Conservation (phyloP, 2,329 filamentous ascomycete genomes). For the Fusarium falciforme region DNA sequence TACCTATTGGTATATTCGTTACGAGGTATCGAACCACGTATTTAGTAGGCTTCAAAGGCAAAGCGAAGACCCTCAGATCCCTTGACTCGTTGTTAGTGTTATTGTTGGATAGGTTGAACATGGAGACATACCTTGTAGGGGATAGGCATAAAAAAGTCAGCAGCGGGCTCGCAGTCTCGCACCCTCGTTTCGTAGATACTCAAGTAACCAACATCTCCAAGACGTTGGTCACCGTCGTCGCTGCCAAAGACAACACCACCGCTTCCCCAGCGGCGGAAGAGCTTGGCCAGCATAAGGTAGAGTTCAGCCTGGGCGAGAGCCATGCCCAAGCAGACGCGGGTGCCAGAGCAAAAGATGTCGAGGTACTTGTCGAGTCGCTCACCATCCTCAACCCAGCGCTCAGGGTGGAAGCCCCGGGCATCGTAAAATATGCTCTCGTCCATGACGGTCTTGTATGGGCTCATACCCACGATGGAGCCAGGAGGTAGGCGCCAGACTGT, state of each 20-base stretch:
- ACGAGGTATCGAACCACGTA: conserved; percentile 6
- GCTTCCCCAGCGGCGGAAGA: conserved; percentile 54
- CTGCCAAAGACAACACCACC: conserved; percentile 46
- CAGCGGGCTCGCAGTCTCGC: conserved; percentile 50
- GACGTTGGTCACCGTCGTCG: conserved; percentile 47
- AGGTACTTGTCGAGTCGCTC: conserved; percentile 50
- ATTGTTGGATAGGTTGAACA: no score
- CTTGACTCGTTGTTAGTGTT: conserved; percentile 31
- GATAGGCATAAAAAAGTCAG: conserved; percentile 54
- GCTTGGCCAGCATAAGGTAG: conserved; percentile 50
- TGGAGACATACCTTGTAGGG: conserved; percentile 49
- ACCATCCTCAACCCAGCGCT: conserved; percentile 51
- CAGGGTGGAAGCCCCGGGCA: conserved; percentile 48
- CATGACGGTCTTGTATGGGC: conserved; percentile 51
- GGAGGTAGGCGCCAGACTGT: conserved; percentile 47
- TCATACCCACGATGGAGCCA: conserved; percentile 53
- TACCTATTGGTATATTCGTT: conserved; percentile 15
- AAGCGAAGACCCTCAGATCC: conserved; percentile 50
- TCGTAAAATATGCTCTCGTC: conserved; percentile 49
- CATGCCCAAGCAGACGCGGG: conserved; percentile 51
- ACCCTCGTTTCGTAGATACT: conserved; percentile 51
- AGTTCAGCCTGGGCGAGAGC: conserved; percentile 54
- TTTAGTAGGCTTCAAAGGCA: conserved; percentile 45
- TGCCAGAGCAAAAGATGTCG: conserved; percentile 50
- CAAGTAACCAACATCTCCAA: conserved; percentile 49